Conservation (phyloP, 2,329 filamentous ascomycete species). For the Hymenoscyphus infarciens region DNA sequence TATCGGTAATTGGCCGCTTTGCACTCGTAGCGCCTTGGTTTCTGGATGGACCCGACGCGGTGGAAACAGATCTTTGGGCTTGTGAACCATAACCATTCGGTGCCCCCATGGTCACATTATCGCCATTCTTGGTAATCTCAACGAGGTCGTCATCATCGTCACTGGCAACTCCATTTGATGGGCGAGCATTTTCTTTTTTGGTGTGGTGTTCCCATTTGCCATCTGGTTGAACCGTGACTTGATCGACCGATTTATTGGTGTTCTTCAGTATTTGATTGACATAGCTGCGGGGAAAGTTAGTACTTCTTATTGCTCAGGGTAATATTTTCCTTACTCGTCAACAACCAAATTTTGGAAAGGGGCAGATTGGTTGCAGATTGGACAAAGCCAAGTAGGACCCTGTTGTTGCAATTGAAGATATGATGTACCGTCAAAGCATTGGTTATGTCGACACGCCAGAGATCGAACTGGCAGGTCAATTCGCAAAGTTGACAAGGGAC, state of each 20-base stretch:
- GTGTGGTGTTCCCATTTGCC: conserved; percentile 63
- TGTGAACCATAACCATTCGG: conserved; percentile 23
- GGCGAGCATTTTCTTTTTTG: conserved; percentile 23
- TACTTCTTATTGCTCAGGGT: conserved; percentile 12
- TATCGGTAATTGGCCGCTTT: conserved; percentile 45
- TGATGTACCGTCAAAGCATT: conserved; percentile 90
- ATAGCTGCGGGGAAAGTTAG: conserved; percentile 53
- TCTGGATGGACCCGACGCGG: conserved; percentile 34
- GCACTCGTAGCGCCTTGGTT: conserved; percentile 20
- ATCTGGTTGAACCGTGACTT: conserved; percentile 85
- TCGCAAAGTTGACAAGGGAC: conserved; percentile 82
- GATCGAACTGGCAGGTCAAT: conserved; percentile 79
- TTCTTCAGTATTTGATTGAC: conserved; percentile 80
- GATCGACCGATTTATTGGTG: conserved; percentile 68
- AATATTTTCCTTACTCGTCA: conserved; percentile 63
- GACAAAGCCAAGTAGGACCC: conserved; percentile 94
- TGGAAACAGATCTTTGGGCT: conserved; percentile 36
- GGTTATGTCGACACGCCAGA: conserved; percentile 77
- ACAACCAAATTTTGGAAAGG: conserved; percentile 80
- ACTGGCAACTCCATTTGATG: conserved; percentile 25
- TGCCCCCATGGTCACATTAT: conserved; percentile 32
- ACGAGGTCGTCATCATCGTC: conserved; percentile 47
- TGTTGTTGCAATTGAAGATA: conserved; percentile 95
- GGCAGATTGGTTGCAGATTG: conserved; percentile 81
- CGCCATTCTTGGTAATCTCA: conserved; percentile 40